phyloP scores from a whole-genome alignment of 2,329 filamentous ascomycete genomes.

The Colletotrichum magnum region DNA sequence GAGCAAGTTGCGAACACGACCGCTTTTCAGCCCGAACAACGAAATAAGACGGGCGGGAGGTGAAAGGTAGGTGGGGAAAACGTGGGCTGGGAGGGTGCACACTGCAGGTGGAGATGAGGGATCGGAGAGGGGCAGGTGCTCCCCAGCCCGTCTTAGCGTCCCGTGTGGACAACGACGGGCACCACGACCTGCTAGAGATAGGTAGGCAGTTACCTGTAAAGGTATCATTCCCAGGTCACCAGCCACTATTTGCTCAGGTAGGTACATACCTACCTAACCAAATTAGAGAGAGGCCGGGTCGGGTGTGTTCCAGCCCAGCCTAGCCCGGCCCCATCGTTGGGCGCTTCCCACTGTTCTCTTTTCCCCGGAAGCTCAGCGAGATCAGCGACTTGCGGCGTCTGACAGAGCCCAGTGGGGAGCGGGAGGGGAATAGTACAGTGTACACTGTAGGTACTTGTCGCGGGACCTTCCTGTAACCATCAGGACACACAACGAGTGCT shows the following conservation, averaged over 20 bases:
- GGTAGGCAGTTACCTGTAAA: neutral
- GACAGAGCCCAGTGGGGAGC: neutral
- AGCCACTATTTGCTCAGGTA: too few relatives aligned
- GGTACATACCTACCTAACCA: too few relatives aligned
- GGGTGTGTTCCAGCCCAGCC: neutral
- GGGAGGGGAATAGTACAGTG: neutral
- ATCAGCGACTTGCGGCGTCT: too few relatives aligned
- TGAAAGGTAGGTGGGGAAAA: constrained; percentile 6
- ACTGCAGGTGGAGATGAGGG: constrained; percentile 12
- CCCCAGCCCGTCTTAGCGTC: constrained; percentile 13
- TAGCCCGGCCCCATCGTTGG: neutral
- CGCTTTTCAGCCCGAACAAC: constrained; percentile 13
- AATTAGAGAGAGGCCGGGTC: too few relatives aligned
- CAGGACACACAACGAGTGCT: constrained; percentile 1
- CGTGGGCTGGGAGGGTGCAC: constrained; percentile 4
- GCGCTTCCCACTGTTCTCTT: too few relatives aligned
- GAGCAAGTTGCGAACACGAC: constrained; percentile 9
- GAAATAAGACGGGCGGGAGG: constrained; percentile 1
- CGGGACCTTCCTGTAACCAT: too few relatives aligned
- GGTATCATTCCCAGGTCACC: too few relatives aligned
- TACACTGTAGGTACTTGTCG: too few relatives aligned
- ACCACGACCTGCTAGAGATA: neutral
- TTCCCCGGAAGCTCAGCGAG: too few relatives aligned
- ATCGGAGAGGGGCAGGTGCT: constrained; percentile 31
- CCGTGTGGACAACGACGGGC: neutral